Conservation (phyloP, 2,329 filamentous ascomycete species). For the Claviceps pusilla region DNA sequence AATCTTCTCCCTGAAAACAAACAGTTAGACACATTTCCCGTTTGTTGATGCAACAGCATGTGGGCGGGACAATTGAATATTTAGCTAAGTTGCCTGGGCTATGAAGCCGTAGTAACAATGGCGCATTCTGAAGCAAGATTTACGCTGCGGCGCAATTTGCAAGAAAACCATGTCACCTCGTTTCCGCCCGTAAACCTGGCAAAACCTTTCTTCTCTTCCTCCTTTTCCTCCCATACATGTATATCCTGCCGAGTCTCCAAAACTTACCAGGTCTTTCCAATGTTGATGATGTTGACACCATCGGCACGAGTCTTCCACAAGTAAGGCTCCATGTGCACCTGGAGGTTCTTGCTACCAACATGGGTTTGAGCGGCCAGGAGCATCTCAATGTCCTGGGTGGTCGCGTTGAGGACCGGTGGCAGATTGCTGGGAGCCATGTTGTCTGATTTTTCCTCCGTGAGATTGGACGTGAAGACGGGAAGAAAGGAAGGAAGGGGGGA, state of each 20-base stretch:
- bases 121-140: neutral
- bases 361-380: constrained; percentile 93
- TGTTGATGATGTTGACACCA: constrained; percentile 97
- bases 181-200: neutral
- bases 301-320: constrained; percentile 99
- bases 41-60: too few species aligned
- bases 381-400: constrained; percentile 97
- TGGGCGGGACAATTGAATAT: neutral
- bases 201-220: too few species aligned
- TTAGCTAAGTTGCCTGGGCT: too few species aligned
- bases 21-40: constrained; percentile 5
- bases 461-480: constrained; percentile 15
- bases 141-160: neutral
- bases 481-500: constrained; percentile 14
- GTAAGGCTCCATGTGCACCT: constrained; percentile 99
- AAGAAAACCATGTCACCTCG: neutral
- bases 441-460: constrained; percentile 30
- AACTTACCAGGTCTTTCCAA: constrained; percentile 96
- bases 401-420: constrained; percentile 90
- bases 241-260: neutral
- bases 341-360: constrained; percentile 96
- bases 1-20: constrained; percentile 78
- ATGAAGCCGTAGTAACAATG: neutral
- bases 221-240: too few species aligned
- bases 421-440: constrained; percentile 94